Percentiles rank a stretch among this genome's conserved stretches.
Evolutionary conservation across 2,329 filamentous ascomycete genomes (phyloP).

Genomic region (Diaporthe citri): DNA sequence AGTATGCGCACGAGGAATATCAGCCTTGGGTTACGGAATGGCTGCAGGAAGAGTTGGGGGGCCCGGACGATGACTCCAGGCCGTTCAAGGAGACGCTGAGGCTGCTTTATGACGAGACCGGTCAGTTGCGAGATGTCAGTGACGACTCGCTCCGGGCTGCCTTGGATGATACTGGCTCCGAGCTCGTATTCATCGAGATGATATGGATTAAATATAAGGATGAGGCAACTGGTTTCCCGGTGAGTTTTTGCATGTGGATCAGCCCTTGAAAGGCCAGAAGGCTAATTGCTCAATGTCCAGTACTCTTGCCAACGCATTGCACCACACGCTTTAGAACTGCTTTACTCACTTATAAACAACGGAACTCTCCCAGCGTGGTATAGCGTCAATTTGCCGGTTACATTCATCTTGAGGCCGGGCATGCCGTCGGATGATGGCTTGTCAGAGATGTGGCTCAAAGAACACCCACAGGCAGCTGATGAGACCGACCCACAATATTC

Average conservation of each 20-base stretch:
- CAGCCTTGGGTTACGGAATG: constrained; percentile 23
- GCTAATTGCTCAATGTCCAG: not conserved
- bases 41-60: not conserved
- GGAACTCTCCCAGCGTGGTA: constrained; percentile 16
- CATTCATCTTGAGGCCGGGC: not conserved
- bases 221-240: not conserved
- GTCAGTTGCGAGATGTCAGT: not conserved
- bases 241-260: not conserved
- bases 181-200: constrained; percentile 16
- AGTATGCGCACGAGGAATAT: not conserved
- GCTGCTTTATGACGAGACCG: not conserved
- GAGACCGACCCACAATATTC: not conserved
- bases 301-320: constrained; percentile 4
- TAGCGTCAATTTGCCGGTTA: not conserved
- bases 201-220: constrained; percentile 12
- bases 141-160: not conserved
- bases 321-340: not conserved
- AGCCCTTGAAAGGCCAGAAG: too few relatives aligned
- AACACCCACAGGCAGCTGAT: not conserved
- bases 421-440: constrained; percentile 19
- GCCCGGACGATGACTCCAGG: not conserved
- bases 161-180: not conserved
- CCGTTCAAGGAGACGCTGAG: constrained; percentile 24
- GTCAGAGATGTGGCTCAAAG: constrained; percentile 2
- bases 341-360: not conserved